phyloP scores from a whole-genome alignment of 164 flowering plant genomes.

The Vitis rotundifolia region DNA sequence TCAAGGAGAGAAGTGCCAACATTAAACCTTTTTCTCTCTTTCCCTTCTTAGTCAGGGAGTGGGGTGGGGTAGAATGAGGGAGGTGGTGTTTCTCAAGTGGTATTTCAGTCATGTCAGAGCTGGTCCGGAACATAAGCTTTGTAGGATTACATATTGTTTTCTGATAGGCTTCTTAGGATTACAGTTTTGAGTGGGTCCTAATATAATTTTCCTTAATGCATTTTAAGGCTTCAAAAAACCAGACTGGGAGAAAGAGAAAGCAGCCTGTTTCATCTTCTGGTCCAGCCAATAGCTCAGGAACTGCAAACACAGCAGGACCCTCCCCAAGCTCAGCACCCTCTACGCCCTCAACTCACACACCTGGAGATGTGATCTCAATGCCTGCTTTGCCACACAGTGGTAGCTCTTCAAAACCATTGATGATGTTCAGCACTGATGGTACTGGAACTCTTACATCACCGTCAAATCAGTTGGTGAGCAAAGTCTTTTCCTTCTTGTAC shows the following conservation, averaged over 20 bases:
- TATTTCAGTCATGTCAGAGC: background rate
- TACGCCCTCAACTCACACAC: constrained; percentile 96
- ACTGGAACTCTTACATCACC: constrained; percentile 85
- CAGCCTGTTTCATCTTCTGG: constrained; percentile 97
- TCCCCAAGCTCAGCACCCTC: constrained; percentile 98
- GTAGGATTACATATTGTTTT: background rate
- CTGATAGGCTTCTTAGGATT: background rate
- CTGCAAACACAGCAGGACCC: constrained; percentile 95
- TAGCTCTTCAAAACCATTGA: constrained; percentile 74
- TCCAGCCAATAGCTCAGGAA: constrained; percentile 98
- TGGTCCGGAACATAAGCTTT: background rate
- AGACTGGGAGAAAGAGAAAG: constrained; percentile 87
- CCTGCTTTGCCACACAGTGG: constrained; percentile 76
- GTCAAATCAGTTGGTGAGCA: constrained; percentile 84
- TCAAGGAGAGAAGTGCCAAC: no score
- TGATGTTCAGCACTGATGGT: constrained; percentile 83
- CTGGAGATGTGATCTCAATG: constrained; percentile 95
- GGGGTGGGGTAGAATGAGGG: no score
- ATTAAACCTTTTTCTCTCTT: no score
- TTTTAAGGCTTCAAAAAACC: constrained; percentile 80
- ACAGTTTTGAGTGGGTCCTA: constrained; percentile 25
- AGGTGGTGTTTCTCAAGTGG: no score
- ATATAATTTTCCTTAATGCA: constrained; percentile 21
- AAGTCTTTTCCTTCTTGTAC: background rate
- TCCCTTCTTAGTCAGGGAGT: no score